phyloP scores from a whole-genome alignment of 495 filamentous ascomycete species.

The Penicillium malachiteum region DNA sequence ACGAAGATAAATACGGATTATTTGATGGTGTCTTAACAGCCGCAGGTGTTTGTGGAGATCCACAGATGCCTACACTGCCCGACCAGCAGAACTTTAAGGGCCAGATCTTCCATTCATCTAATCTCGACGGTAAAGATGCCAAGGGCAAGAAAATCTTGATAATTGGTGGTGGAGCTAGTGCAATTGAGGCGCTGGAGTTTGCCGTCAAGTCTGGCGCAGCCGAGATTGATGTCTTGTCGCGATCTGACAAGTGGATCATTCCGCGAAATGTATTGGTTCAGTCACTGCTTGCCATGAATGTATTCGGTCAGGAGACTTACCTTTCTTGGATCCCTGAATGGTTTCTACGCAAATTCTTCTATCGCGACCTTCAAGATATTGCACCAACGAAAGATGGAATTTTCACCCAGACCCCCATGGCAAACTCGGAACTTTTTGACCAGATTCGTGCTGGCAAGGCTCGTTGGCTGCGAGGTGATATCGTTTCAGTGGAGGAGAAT shows the following conservation, averaged over 20 bases:
- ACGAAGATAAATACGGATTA: slow-evolving; percentile 61
- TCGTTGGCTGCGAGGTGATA: slow-evolving; percentile 79
- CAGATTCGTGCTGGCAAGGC: slow-evolving; percentile 75
- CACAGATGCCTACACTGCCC: slow-evolving; percentile 66
- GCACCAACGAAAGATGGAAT: slow-evolving; percentile 63
- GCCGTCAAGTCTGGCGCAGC: slow-evolving; percentile 63
- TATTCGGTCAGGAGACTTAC: slow-evolving; percentile 73
- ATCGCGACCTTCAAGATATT: slow-evolving; percentile 79
- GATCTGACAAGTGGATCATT: slow-evolving; percentile 88
- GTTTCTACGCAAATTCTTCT: slow-evolving; percentile 75
- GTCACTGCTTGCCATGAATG: slow-evolving; percentile 69
- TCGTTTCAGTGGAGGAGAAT: slow-evolving; percentile 59
- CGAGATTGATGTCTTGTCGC: slow-evolving; percentile 69
- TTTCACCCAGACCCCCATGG: slow-evolving; percentile 81
- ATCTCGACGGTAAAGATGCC: slow-evolving; percentile 67
- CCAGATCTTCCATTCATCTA: slow-evolving; percentile 69
- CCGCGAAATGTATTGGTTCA: slow-evolving; percentile 76
- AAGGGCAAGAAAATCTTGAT: slow-evolving; percentile 71
- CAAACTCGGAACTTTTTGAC: slow-evolving; percentile 75
- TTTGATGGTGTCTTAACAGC: slow-evolving; percentile 79
- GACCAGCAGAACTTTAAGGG: slow-evolving; percentile 67
- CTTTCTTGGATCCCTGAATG: slow-evolving; percentile 77
- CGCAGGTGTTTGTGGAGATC: slow-evolving; percentile 76
- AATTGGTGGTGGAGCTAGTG: slow-evolving; percentile 77
- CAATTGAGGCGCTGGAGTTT: slow-evolving; percentile 82